These are phyloP conservation scores for Lentithecium fluviatile DNA, from an alignment of 495 filamentous ascomycete genomes.

Conservation along the genomic window DNA sequence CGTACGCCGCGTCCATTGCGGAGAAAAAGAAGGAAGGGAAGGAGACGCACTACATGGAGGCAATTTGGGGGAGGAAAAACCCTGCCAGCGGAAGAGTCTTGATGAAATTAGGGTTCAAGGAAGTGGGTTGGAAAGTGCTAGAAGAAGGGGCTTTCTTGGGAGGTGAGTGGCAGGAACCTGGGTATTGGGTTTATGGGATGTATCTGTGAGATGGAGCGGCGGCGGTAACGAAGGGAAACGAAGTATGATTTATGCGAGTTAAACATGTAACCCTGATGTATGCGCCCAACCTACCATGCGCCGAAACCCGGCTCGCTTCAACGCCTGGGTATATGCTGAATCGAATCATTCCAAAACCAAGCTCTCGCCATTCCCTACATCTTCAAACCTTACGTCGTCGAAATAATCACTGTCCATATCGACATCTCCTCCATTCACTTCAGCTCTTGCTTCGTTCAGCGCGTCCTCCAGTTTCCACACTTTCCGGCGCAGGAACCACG, in stretches of 20 bases:
- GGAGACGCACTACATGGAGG: constrained; percentile 1
- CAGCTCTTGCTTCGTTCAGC: constrained; percentile 43
- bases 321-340: neutral
- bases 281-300: no score
- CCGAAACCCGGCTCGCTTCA: neutral
- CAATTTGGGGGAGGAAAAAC: neutral
- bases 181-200: constrained; percentile 20
- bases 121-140: constrained; percentile 11
- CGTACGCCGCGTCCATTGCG: neutral
- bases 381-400: constrained; percentile 42
- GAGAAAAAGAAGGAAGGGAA: neutral
- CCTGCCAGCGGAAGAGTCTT: constrained; percentile 2
- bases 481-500: constrained; percentile 50
- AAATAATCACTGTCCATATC: constrained; percentile 25
- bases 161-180: constrained; percentile 2
- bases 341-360: constrained; percentile 39
- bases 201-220: neutral
- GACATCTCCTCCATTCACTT: constrained; percentile 26
- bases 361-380: constrained; percentile 49
- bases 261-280: no score
- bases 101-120: constrained; percentile 15
- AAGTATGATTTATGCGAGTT: no score
- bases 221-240: neutral
- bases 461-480: constrained; percentile 48
- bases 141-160: neutral